phyloP scores from a whole-genome alignment of 2,329 filamentous ascomycete species.

The Capronia epimyces region DNA sequence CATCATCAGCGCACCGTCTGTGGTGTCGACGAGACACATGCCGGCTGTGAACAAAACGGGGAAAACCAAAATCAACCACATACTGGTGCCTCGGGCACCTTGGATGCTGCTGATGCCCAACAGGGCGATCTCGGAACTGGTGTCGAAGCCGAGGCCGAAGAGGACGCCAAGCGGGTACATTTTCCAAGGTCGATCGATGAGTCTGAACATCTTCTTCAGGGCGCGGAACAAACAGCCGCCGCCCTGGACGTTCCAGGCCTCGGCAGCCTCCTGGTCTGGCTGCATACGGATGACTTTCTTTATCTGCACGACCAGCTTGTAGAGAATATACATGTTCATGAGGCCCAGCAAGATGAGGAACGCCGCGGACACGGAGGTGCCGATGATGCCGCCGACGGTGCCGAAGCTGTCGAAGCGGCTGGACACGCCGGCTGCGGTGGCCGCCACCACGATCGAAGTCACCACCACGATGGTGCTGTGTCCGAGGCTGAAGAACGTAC shows the following conservation, averaged over 20 bases:
- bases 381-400: conserved; percentile 78
- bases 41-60: conserved; percentile 89
- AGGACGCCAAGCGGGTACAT: conserved; percentile 89
- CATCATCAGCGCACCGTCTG: conserved; percentile 93
- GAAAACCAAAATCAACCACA: conserved; percentile 93
- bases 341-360: conserved; percentile 77
- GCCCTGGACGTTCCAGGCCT: conserved; percentile 65
- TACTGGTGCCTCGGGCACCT: conserved; percentile 74
- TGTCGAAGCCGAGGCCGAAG: conserved; percentile 92
- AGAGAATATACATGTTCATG: conserved; percentile 82
- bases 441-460: conserved; percentile 86
- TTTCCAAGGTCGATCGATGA: conserved; percentile 72
- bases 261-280: conserved; percentile 43
- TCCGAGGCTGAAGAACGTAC: conserved; percentile 88
- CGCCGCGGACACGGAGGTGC: conserved; percentile 75
- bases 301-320: conserved; percentile 67
- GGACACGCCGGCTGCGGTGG: conserved; percentile 76
- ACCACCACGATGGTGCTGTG: conserved; percentile 90
- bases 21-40: conserved; percentile 92
- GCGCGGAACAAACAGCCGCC: conserved; percentile 68
- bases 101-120: conserved; percentile 86
- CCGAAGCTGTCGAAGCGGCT: conserved; percentile 75
- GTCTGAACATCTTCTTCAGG: conserved; percentile 68
- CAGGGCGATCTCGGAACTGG: conserved; percentile 86
- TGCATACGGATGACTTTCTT: conserved; percentile 51